phyloP scores from a whole-genome alignment of 1,284 basidiomycete species.

The Mycena citricolor region DNA sequence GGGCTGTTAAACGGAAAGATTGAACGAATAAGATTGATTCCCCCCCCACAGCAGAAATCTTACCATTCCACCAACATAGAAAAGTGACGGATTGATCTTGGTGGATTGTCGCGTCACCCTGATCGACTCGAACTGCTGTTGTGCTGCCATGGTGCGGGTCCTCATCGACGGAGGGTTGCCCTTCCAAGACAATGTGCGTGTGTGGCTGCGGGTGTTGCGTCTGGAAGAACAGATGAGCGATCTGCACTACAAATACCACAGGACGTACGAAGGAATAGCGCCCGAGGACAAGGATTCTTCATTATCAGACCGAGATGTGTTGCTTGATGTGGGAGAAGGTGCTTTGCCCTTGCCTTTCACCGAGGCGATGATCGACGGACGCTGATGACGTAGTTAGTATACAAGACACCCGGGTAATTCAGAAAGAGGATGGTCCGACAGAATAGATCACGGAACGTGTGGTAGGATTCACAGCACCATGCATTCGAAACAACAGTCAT shows the following conservation, averaged over 20 bases:
- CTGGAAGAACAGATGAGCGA: not conserved
- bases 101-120: too few relatives aligned
- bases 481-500: not conserved
- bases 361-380: not conserved
- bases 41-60: too few relatives aligned
- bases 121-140: too few relatives aligned
- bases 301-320: not conserved
- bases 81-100: too few relatives aligned
- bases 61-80: too few relatives aligned
- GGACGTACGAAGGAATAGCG: not conserved
- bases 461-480: not conserved
- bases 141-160: not conserved
- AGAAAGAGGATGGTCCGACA: not conserved
- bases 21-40: too few relatives aligned
- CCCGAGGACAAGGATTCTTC: not conserved
- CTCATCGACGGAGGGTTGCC: not conserved
- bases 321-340: slow-evolving; percentile 1
- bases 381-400: not conserved
- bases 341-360: slow-evolving; percentile 18
- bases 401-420: not conserved
- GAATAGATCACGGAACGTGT: too few relatives aligned
- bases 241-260: not conserved
- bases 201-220: not conserved
- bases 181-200: not conserved
- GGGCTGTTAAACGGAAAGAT: not conserved